These are phyloP conservation scores for Cercophora sp. DNA, from an alignment of 495 filamentous ascomycete species.

Conservation along the genomic window DNA sequence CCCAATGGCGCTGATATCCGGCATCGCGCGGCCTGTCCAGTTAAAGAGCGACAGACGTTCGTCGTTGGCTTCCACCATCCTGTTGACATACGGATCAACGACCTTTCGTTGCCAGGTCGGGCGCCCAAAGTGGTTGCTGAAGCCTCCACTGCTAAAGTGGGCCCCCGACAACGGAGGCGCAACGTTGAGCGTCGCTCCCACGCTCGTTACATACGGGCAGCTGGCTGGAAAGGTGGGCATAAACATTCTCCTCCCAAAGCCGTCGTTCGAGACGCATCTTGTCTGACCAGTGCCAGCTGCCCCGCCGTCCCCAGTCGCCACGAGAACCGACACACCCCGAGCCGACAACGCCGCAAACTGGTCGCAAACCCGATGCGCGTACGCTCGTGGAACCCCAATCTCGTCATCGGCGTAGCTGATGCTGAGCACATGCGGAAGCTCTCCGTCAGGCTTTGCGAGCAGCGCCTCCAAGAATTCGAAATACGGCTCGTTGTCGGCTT, in stretches of 20 bases:
- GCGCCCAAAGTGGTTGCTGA: conserved; percentile 63
- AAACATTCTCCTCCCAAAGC: conserved; percentile 57
- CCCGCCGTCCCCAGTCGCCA: conserved; percentile 70
- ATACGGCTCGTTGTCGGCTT: conserved; percentile 74
- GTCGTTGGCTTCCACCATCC: conserved; percentile 40
- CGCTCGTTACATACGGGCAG: conserved; percentile 78
- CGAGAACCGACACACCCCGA: conserved; percentile 67
- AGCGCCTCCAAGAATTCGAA: conserved; percentile 74
- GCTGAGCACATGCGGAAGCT: conserved; percentile 68
- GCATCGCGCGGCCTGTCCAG: conserved; percentile 61
- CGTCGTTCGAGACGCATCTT: conserved; percentile 64
- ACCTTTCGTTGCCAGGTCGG: conserved; percentile 61
- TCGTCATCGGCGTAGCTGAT: conserved; percentile 73
- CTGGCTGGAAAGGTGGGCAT: conserved; percentile 66
- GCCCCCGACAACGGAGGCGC: conserved; percentile 55
- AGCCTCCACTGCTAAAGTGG: conserved; percentile 62
- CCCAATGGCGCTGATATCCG: conserved; percentile 57
- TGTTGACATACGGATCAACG: conserved; percentile 52
- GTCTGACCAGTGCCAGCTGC: conserved; percentile 47
- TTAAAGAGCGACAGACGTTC: conserved; percentile 47
- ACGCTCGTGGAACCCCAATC: conserved; percentile 57
- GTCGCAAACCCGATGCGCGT: conserved; percentile 64
- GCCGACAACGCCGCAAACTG: conserved; percentile 68
- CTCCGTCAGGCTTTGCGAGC: conserved; percentile 51
- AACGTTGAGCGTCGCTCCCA: conserved; percentile 63